These are phyloP conservation scores for Chlorella sp. DNA, from an alignment of 139 green algal genomes.

Conservation along the genomic window DNA sequence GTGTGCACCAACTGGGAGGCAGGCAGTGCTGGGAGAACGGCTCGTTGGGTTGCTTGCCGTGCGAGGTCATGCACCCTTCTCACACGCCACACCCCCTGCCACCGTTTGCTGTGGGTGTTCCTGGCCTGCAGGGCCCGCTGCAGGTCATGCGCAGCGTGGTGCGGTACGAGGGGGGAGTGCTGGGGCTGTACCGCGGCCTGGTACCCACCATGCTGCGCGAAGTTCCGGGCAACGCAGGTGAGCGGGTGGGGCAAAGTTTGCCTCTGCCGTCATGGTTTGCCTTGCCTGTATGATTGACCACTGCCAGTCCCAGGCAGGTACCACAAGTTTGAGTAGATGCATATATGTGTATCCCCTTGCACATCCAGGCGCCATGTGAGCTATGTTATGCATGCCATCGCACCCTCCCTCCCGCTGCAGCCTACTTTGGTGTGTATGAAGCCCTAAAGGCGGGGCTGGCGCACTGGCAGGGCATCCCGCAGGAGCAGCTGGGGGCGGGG, in stretches of 20 bases:
- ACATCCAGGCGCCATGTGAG: not conserved
- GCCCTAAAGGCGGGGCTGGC: slow-evolving; percentile 58
- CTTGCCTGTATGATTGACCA: not conserved
- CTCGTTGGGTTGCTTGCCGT: too few species aligned
- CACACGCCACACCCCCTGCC: not conserved
- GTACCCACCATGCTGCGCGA: slow-evolving; percentile 72
- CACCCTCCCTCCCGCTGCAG: not conserved
- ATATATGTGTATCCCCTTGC: not conserved
- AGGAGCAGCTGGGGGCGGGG: slow-evolving; percentile 49
- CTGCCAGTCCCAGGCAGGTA: too few species aligned
- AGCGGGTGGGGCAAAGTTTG: not conserved
- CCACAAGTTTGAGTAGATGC: too few species aligned
- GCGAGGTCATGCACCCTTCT: too few species aligned
- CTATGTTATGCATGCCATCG: not conserved
- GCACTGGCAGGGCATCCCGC: slow-evolving; percentile 32
- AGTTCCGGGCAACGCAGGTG: slow-evolving; percentile 68
- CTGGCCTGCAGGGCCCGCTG: slow-evolving; percentile 52
- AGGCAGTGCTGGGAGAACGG: not conserved
- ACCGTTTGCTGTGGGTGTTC: not conserved
- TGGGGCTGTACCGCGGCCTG: slow-evolving; percentile 71
- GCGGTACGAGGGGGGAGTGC: slow-evolving; percentile 60
- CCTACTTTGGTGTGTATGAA: slow-evolving; percentile 86
- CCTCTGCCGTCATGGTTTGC: not conserved
- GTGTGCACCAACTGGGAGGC: not conserved
- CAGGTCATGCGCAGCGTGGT: slow-evolving; percentile 74